phyloP scores from a whole-genome alignment of 371 early-diverging fungal genomes.

The Parasitella parasitica region DNA sequence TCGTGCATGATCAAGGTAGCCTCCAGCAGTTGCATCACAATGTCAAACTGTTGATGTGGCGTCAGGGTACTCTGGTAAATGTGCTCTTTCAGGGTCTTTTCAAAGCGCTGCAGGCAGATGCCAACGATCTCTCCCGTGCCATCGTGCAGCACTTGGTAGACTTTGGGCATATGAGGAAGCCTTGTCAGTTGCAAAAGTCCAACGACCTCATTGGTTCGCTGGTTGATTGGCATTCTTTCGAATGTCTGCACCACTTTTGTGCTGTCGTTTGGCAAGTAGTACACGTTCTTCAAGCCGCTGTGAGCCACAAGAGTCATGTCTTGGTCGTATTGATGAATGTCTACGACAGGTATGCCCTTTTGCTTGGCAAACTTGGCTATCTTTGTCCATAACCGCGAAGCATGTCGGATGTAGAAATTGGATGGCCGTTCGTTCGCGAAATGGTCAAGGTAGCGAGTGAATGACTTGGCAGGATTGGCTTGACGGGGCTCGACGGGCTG shows the following conservation, averaged over 20 bases:
- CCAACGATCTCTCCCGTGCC: slow-evolving; percentile 47
- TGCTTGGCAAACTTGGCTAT: slow-evolving; percentile 6
- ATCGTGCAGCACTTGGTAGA: slow-evolving; percentile 40
- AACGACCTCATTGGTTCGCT: slow-evolving; percentile 44
- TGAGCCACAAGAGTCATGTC: slow-evolving; percentile 33
- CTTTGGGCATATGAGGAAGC: slow-evolving; percentile 38
- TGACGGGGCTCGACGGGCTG: background rate
- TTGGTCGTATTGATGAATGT: slow-evolving; percentile 30
- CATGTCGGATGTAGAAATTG: background rate
- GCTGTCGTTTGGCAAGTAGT: slow-evolving; percentile 22
- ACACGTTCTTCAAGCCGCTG: slow-evolving; percentile 49
- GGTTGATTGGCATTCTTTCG: slow-evolving; percentile 43
- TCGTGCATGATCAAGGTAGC: slow-evolving; percentile 55
- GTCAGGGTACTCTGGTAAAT: slow-evolving; percentile 54
- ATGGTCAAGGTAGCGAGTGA: background rate
- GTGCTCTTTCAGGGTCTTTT: slow-evolving; percentile 61
- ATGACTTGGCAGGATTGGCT: background rate
- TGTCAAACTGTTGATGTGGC: slow-evolving; percentile 57
- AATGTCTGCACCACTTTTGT: slow-evolving; percentile 45
- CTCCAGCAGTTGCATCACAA: slow-evolving; percentile 56
- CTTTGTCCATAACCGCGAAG: background rate
- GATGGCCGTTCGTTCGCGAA: background rate
- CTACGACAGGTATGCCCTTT: slow-evolving; percentile 27
- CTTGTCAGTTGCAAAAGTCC: slow-evolving; percentile 31
- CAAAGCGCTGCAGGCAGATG: slow-evolving; percentile 49